Evolutionary conservation across 495 filamentous ascomycete species (phyloP), one percentile per base, ranked within the genome.

Genomic region (Hypoxylon lienhwacheense): DNA sequence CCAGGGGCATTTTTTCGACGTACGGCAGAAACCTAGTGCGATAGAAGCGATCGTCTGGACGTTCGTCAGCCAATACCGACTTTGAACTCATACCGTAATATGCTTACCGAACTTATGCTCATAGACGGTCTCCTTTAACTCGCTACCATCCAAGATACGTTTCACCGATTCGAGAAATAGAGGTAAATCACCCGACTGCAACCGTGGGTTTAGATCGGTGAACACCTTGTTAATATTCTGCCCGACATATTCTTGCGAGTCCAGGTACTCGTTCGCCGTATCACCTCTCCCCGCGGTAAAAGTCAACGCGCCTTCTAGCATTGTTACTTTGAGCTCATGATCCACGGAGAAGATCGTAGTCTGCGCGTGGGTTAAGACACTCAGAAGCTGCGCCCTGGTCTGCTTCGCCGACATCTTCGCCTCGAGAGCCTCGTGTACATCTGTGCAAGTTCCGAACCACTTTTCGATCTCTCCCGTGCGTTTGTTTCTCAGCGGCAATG

Each of bases 381-480:
- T 81, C 1, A 81, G 71, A 10, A 90, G 75, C 61, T 86, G 81
- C 54, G 81, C 75, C 14, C 79, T 73, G n/a, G 75, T 81, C 42
- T 77, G 72, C 53, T 74, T 80, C 8, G 84, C 84, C 12, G 75
- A 72, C 26, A 81, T 73, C 42, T 84, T 77, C 1, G 81, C 72
- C 60, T 84, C 75, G 4, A 87, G 80, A 12, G 80, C 70, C 35
- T 86, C 81, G 58, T 86, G 79, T 19, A 87, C 82, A 37, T 88
- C 83, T 6, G 83, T 86, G 61, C 80, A 84, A n/a, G 83, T 81
- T 11, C 70, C 86, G 58, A 85, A 87, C 86, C 86, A 90, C 66
- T 85, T 86, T 46, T 85, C 70, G 32, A 89, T 87, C 22, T 71
- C 67, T 0, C 82, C 81, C 2, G 72, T 85, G 42, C 75, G 75